Evolutionary conservation across 2,329 filamentous ascomycete species (phyloP), one percentile per base, ranked within the genome.

Genomic region (Tolypocladium tropicale): DNA sequence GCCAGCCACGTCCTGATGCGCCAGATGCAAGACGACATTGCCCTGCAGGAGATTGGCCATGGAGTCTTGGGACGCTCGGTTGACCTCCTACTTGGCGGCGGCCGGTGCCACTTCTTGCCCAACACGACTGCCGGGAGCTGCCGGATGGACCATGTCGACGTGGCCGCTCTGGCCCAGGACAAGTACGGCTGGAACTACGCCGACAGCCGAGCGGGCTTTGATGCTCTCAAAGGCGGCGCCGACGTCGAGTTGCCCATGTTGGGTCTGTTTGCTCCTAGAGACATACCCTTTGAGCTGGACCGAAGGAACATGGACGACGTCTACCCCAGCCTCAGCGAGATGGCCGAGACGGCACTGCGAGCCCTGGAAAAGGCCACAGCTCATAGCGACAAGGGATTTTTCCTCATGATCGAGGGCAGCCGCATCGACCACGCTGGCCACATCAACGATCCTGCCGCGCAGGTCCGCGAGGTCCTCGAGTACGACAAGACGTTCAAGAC

Each of bases 381-480:
- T 66, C 78, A 92, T 66, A 90, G 83, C 59, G 90, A 97, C 46
- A 85, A 95, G 71, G 94, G 94, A 5, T 99, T 97, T 78, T 99
- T 99, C 74, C 78, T 99, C 64, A 96, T 99, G 93, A 95, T 99
- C 59, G 94, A 99, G 72, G 94, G 92, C 5, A 95, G 90, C 64
- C 82, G 94, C 46, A 97, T 99, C 64, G 94, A 99, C 66, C 94
- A 99, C 68, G 93, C 94, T 4, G 94, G 91, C 7, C 89, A 94
- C 68, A 82, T 81, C 60, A 94, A 94, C 63, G 89, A 94, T 64
- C 89, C 89, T 0, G 89, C 87, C 11, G 88, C 89, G 1, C 89
- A 94, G 66, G 89, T 93, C 12, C 86, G 89, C 63, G 94, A 99
- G 72, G 93, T 99, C 0, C 78, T 97, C n/a, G 93, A 91, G 53